Percentiles rank a stretch among this genome's conserved stretches.
Conservation (phyloP, 2,329 filamentous ascomycete species). For the Cercospora nicotianae region DNA sequence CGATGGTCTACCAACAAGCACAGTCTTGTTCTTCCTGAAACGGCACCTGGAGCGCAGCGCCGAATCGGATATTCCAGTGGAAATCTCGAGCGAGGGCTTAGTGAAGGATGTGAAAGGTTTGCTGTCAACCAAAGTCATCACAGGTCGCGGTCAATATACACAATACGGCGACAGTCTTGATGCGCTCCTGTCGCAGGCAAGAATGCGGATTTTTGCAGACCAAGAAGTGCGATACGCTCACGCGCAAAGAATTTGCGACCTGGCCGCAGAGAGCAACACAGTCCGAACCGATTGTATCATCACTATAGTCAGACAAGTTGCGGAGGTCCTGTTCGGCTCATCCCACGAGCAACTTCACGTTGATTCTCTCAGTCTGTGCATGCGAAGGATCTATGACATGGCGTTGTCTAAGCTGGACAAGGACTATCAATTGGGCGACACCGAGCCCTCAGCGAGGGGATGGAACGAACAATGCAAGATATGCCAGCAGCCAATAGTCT, state of each 20-base stretch:
- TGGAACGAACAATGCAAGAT: conserved; percentile 54
- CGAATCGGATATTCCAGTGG: neutral
- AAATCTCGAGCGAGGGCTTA: neutral
- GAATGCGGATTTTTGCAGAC: neutral
- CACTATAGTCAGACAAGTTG: conserved; percentile 3
- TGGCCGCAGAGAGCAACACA: neutral
- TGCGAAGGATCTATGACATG: conserved; percentile 16
- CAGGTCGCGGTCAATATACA: neutral
- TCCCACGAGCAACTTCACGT: neutral
- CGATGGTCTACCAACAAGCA: conserved; percentile 9
- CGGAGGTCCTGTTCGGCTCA: neutral
- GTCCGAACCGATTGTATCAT: neutral
- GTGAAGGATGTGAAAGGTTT: neutral
- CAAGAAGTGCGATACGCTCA: conserved; percentile 7
- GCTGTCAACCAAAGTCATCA: neutral
- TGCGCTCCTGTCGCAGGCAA: neutral
- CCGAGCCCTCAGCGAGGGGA: conserved; percentile 10
- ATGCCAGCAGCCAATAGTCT: conserved; percentile 50
- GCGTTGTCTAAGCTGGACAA: conserved; percentile 17
- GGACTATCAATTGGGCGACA: conserved; percentile 2
- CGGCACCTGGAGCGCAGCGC: conserved; percentile 3
- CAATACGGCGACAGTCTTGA: neutral
- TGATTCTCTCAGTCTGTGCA: conserved; percentile 12
- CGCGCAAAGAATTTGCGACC: conserved; percentile 7
- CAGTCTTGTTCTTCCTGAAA: conserved; percentile 9